A percentile compares a stretch with the other conserved stretches of the same genome.
phyloP scores from a whole-genome alignment of 2,329 filamentous ascomycete species.

The Venturia nashicola region DNA sequence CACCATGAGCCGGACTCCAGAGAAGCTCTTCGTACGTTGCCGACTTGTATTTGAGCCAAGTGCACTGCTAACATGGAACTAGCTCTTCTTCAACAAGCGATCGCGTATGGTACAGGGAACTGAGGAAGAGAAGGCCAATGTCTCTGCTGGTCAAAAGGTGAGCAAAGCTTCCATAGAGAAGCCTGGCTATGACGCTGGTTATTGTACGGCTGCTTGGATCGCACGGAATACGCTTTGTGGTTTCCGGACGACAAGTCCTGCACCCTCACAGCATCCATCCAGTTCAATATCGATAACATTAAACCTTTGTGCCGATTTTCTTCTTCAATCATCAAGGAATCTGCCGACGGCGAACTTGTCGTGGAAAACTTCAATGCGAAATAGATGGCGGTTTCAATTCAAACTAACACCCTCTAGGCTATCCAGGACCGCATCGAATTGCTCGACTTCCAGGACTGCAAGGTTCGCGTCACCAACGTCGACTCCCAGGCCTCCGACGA shows the following conservation, averaged over 20 bases:
- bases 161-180: conserved; percentile 22
- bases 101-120: conserved; percentile 90
- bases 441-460: conserved; percentile 92
- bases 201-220: not conserved
- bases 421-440: conserved; percentile 92
- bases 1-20: conserved; percentile 84
- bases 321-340: not conserved
- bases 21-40: conserved; percentile 63
- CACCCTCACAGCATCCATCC: not conserved
- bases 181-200: not conserved
- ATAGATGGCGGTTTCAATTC: not conserved
- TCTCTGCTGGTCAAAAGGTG: conserved; percentile 81
- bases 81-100: conserved; percentile 89
- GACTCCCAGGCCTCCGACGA: conserved; percentile 87
- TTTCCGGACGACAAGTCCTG: not conserved
- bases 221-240: not conserved
- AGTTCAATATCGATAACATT: not conserved
- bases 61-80: conserved; percentile 15
- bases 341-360: not conserved
- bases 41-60: not conserved
- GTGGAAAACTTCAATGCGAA: not conserved
- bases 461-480: conserved; percentile 95
- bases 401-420: conserved; percentile 37
- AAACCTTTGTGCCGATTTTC: not conserved
- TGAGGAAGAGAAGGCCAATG: conserved; percentile 77